Evolutionary conservation across 176 grass and related monocot genomes (phyloP), one percentile per base, ranked within the genome.

Genomic region (Chloris gayana): DNA sequence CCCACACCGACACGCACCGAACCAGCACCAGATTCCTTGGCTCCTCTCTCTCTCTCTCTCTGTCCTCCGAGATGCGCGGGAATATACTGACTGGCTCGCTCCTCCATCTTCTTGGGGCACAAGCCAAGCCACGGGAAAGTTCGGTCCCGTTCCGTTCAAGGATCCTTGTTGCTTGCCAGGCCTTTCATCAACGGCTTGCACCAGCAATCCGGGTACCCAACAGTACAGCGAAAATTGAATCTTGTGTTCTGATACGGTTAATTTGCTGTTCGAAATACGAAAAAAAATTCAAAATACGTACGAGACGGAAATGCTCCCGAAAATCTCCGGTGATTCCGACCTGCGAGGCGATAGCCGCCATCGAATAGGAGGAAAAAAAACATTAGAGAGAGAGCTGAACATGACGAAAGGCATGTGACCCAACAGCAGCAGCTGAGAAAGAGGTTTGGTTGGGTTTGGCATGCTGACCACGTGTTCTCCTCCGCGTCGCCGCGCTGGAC

Each of bases 391-490:
- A 26, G 6, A 11, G 12, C 4, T 64, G 27, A 22, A n/a, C n/a
- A n/a, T n/a, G n/a, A n/a, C n/a, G n/a, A n/a, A n/a, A n/a, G n/a
- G 11, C 72, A 41, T 17, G 21, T 46, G 75, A n/a, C 46, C n/a
- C 18, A 41, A 9, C 3, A 14, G 9, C 4, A 22, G 53, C 1
- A n/a, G 53, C 7, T 12, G 11, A 12, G 41, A 42, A 10, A 37
- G 41, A 44, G 18, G 51, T 7, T n/a, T 9, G 22, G 56, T 25
- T 14, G 12, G 61, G 62, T 84, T 46, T 68, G 11, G 49, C 82
- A 84, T 33, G 72, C 72, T 64, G 26, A 75, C 72, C 82, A 76
- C 82, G 72, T 76, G 81, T n/a, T 57, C n/a, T n/a, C n/a, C n/a
- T n/a, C n/a, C n/a, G n/a, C n/a, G n/a, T n/a, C 54, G 2, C 21